phyloP scores from a whole-genome alignment of 805 yeast species.

The Cyberlindnera saturnus region DNA sequence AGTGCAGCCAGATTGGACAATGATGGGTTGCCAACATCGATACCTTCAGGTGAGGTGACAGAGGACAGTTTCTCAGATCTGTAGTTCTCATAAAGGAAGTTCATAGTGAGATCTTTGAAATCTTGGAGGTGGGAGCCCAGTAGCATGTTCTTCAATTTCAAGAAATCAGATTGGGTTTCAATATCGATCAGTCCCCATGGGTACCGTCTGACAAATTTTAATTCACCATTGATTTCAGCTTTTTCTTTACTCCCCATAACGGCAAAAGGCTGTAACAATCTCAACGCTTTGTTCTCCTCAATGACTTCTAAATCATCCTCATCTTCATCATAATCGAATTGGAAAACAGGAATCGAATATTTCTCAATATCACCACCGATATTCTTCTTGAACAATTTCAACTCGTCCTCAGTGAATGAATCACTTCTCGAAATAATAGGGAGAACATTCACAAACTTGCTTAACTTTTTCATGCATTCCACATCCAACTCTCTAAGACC shows the following conservation, averaged over 20 bases:
- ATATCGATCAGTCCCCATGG: constrained; percentile 70
- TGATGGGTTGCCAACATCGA: constrained; percentile 42
- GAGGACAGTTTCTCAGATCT: constrained; percentile 70
- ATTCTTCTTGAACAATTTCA: constrained; percentile 51
- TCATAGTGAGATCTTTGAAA: constrained; percentile 75
- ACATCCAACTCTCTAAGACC: constrained; percentile 73
- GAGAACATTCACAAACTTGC: constrained; percentile 67
- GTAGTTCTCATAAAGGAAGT: constrained; percentile 68
- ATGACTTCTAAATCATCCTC: constrained; percentile 67
- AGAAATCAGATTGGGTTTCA: constrained; percentile 46
- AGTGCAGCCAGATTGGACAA: constrained; percentile 57
- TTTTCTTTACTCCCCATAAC: constrained; percentile 60
- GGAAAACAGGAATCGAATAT: constrained; percentile 68
- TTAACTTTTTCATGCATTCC: constrained; percentile 60
- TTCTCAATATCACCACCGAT: constrained; percentile 58
- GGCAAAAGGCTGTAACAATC: constrained; percentile 71
- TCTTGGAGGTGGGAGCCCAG: constrained; percentile 83
- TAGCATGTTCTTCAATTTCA: constrained; percentile 56
- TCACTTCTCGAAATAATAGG: constrained; percentile 72
- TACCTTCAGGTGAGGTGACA: constrained; percentile 32
- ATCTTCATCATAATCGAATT: constrained; percentile 63
- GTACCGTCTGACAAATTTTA: constrained; percentile 55
- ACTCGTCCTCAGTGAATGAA: constrained; percentile 57
- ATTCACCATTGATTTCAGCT: constrained; percentile 42
- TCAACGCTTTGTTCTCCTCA: constrained; percentile 58